phyloP scores from a whole-genome alignment of 75 land plant species.

The Adiantum capillusveneris region DNA sequence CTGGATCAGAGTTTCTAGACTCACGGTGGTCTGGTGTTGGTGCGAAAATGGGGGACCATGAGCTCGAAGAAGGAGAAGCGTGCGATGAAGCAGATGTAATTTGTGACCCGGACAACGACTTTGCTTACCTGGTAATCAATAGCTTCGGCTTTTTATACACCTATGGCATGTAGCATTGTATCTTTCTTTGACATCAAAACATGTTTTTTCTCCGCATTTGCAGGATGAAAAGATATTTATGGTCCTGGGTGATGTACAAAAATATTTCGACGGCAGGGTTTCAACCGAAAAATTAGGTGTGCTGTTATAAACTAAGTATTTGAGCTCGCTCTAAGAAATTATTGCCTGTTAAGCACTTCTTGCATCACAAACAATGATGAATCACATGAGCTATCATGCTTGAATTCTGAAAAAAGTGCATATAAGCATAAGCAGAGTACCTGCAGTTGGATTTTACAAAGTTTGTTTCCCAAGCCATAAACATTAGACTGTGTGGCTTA shows the following conservation, averaged over 20 bases:
- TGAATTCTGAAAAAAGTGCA: too few species aligned
- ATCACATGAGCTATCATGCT: constrained; percentile 1
- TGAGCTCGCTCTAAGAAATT: too few species aligned
- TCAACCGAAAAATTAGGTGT: constrained; percentile 74
- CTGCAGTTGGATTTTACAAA: too few species aligned
- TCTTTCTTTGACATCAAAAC: neutral
- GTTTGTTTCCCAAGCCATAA: too few species aligned
- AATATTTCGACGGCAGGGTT: constrained; percentile 74
- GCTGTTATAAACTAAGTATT: too few species aligned
- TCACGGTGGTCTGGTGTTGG: too few species aligned
- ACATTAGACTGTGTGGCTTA: too few species aligned
- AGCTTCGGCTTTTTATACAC: too few species aligned
- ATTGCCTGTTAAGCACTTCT: too few species aligned
- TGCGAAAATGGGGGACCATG: constrained; percentile 43
- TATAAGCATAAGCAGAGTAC: too few species aligned
- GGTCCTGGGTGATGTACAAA: constrained; percentile 65
- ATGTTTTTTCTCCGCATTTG: neutral
- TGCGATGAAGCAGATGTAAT: constrained; percentile 21
- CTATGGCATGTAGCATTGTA: neutral
- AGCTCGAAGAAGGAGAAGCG: constrained; percentile 92
- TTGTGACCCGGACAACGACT: constrained; percentile 50
- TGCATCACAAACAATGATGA: too few species aligned
- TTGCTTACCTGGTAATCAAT: constrained; percentile 68
- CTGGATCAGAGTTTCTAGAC: too few species aligned
- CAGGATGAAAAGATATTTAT: constrained; percentile 60